Conservation (phyloP, 2,329 filamentous ascomycete species). For the Xylaria sp. region DNA sequence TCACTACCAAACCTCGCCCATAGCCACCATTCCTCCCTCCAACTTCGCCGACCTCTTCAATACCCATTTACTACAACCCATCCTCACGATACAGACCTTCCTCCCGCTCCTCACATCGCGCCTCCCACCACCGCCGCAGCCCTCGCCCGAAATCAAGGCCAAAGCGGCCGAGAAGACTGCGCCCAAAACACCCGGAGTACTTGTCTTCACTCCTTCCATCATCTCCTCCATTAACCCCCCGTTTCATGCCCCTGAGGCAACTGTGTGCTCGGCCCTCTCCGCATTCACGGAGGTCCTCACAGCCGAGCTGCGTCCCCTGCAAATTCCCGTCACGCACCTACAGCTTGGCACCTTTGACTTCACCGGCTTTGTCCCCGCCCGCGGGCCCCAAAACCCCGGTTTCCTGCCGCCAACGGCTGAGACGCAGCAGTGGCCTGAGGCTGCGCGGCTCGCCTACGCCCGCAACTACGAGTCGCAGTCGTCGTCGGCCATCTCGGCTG, state of each 20-base stretch:
- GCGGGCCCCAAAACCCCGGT: slow-evolving; percentile 49
- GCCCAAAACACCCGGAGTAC: slow-evolving; percentile 70
- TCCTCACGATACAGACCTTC: slow-evolving; percentile 89
- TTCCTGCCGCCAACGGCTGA: slow-evolving; percentile 60
- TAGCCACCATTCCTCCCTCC: slow-evolving; percentile 85
- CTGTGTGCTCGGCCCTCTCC: slow-evolving; percentile 85
- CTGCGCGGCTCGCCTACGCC: slow-evolving; percentile 69
- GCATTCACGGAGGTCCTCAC: slow-evolving; percentile 85
- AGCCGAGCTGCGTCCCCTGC: slow-evolving; percentile 79
- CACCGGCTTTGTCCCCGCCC: slow-evolving; percentile 68
- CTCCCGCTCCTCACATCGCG: slow-evolving; percentile 78
- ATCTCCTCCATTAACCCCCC: slow-evolving; percentile 82
- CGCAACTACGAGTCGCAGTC: slow-evolving; percentile 69
- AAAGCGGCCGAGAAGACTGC: slow-evolving; percentile 45
- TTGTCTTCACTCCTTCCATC: slow-evolving; percentile 83
- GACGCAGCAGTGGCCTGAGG: slow-evolving; percentile 72
- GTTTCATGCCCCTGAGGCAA: slow-evolving; percentile 86
- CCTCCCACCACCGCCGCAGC: slow-evolving; percentile 58
- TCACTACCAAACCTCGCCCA: slow-evolving; percentile 82
- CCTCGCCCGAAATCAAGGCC: slow-evolving; percentile 53
- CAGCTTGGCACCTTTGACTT: slow-evolving; percentile 94
- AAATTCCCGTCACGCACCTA: slow-evolving; percentile 84
- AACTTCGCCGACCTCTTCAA: slow-evolving; percentile 92
- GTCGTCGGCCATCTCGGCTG: slow-evolving; percentile 65
- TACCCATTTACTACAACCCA: slow-evolving; percentile 88